These are phyloP conservation scores for Hymenoscyphus salicellus DNA, from an alignment of 2,329 filamentous ascomycete species.

Conservation along the genomic window DNA sequence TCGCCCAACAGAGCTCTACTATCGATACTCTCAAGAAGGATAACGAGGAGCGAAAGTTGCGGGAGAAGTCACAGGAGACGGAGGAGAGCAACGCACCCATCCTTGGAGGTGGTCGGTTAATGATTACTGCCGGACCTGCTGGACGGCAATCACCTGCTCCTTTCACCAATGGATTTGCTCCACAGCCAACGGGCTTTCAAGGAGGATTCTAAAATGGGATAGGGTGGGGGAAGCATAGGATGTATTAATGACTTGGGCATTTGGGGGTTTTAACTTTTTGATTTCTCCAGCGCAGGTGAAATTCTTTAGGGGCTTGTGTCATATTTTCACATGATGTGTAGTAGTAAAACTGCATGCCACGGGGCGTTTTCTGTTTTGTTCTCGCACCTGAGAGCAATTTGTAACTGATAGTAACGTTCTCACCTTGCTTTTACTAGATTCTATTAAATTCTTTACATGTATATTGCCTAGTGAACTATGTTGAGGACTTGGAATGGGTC, in stretches of 20 bases:
- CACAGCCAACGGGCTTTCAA: slow-evolving; percentile 76
- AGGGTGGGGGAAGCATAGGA: slow-evolving; percentile 13
- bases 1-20: slow-evolving; percentile 84
- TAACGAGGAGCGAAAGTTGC: slow-evolving; percentile 87
- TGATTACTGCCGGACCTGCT: slow-evolving; percentile 87
- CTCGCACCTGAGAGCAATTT: background rate
- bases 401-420: slow-evolving; percentile 4
- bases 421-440: slow-evolving; percentile 3
- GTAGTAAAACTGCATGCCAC: slow-evolving; percentile 29
- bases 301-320: slow-evolving; percentile 21
- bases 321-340: slow-evolving; percentile 31
- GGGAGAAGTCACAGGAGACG: slow-evolving; percentile 70
- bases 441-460: background rate
- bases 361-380: slow-evolving; percentile 1
- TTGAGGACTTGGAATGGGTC: too few species aligned
- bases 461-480: background rate
- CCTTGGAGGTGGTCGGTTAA: slow-evolving; percentile 79
- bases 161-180: slow-evolving; percentile 82
- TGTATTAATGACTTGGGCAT: slow-evolving; percentile 36
- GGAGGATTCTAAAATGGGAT: slow-evolving; percentile 46
- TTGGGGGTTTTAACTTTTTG: slow-evolving; percentile 28
- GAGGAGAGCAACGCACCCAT: slow-evolving; percentile 94
- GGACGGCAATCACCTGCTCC: slow-evolving; percentile 54
- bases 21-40: slow-evolving; percentile 85
- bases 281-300: slow-evolving; percentile 27